A percentile compares a stretch with the other conserved stretches of the same genome.
These are phyloP conservation scores for Pseudocercospora pini-densiflorae DNA, from an alignment of 2,329 filamentous ascomycete genomes.

Conservation along the genomic window DNA sequence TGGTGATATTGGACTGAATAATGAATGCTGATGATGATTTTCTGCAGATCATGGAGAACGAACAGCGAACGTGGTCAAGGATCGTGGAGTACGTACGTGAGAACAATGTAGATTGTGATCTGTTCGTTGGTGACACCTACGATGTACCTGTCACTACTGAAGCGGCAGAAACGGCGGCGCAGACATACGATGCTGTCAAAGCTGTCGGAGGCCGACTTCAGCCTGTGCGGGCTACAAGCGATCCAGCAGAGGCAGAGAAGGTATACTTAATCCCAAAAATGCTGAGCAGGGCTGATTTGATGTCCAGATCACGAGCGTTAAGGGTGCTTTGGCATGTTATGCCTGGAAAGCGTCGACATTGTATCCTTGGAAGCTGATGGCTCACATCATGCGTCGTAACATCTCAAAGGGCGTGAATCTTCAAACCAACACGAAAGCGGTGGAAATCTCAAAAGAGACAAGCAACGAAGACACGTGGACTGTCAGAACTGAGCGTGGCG, in stretches of 20 bases:
- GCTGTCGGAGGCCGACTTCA: slow-evolving; percentile 56
- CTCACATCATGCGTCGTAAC: slow-evolving; percentile 65
- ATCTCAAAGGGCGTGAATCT: slow-evolving; percentile 66
- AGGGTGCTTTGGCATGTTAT: slow-evolving; percentile 66
- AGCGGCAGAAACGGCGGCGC: slow-evolving; percentile 50
- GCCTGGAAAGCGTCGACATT: slow-evolving; percentile 68
- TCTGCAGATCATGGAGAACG: slow-evolving; percentile 70
- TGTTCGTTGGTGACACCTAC: slow-evolving; percentile 48
- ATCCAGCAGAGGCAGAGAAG: slow-evolving; percentile 47
- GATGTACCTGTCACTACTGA: background rate
- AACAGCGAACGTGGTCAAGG: slow-evolving; percentile 62
- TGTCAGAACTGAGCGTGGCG: slow-evolving; percentile 62
- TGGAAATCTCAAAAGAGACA: slow-evolving; percentile 24
- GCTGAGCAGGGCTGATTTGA: background rate
- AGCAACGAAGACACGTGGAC: slow-evolving; percentile 6
- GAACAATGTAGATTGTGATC: slow-evolving; percentile 70
- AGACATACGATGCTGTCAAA: slow-evolving; percentile 63
- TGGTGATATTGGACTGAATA: slow-evolving; percentile 58
- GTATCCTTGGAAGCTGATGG: slow-evolving; percentile 84
- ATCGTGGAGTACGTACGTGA: slow-evolving; percentile 53
- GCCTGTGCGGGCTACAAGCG: slow-evolving; percentile 49
- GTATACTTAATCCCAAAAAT: background rate
- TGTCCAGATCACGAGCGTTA: slow-evolving; percentile 54
- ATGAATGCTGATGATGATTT: slow-evolving; percentile 52
- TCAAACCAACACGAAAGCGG: slow-evolving; percentile 72